Conservation (phyloP, 768 basidiomycete species). For the Trametes villosa region DNA sequence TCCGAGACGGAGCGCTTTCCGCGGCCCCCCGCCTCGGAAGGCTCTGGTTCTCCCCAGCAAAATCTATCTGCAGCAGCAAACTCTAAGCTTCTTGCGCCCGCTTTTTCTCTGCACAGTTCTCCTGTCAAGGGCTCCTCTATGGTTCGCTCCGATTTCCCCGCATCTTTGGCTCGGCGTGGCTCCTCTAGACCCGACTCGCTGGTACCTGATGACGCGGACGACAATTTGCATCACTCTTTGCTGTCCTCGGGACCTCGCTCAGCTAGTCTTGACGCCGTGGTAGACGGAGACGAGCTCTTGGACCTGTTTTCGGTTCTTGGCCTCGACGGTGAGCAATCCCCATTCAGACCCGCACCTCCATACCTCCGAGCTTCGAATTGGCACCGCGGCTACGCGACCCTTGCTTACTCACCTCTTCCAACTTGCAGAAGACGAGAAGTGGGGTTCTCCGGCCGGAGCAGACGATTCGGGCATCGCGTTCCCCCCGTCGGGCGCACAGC, state of each 20-base stretch:
- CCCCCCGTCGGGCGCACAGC: not conserved
- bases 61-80: not conserved
- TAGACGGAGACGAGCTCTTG: constrained; percentile 25
- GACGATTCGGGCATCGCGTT: constrained; percentile 23
- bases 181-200: constrained; percentile 2
- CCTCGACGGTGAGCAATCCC: constrained; percentile 26
- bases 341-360: not conserved
- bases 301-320: constrained; percentile 30
- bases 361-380: not conserved
- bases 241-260: not conserved
- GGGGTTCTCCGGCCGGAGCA: not conserved
- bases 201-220: not conserved
- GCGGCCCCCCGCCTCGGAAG: constrained; percentile 16
- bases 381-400: not conserved
- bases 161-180: constrained; percentile 1
- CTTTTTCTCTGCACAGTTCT: constrained; percentile 14
- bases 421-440: constrained; percentile 20
- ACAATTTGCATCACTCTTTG: constrained; percentile 18
- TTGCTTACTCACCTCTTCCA: not conserved
- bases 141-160: not conserved
- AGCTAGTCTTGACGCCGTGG: not conserved
- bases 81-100: constrained; percentile 18
- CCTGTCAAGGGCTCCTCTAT: not conserved
- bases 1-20: constrained; percentile 20
- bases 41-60: constrained; percentile 7